These are phyloP conservation scores for Eucalyptus sideroxylon DNA, from an alignment of 345 rosid genomes.

Conservation along the genomic window DNA sequence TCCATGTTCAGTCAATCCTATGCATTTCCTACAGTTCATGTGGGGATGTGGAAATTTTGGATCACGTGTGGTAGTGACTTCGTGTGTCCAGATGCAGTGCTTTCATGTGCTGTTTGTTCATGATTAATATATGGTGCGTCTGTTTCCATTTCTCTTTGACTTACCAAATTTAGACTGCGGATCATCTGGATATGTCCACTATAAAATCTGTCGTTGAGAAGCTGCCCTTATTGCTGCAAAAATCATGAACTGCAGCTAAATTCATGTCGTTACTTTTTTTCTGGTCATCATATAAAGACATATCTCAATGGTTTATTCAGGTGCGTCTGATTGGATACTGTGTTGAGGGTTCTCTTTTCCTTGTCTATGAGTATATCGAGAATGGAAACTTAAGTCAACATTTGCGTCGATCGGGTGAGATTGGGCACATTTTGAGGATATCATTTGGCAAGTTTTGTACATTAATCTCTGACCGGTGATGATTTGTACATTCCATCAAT, in stretches of 20 bases:
- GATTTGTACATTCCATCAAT: slow-evolving; percentile 2
- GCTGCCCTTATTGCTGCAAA: not conserved
- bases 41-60: not conserved
- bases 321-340: slow-evolving; percentile 93
- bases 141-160: not conserved
- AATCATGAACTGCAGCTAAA: not conserved
- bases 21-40: not conserved
- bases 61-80: not conserved
- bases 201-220: not conserved
- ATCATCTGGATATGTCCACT: not conserved
- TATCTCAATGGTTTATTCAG: slow-evolving; percentile 14
- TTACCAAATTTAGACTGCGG: not conserved
- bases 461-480: not conserved
- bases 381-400: slow-evolving; percentile 93
- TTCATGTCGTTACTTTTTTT: not conserved
- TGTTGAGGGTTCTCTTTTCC: slow-evolving; percentile 86
- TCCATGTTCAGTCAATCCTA: not conserved
- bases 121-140: not conserved
- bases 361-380: slow-evolving; percentile 82
- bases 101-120: not conserved
- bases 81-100: not conserved
- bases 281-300: not conserved
- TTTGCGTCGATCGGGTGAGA: slow-evolving; percentile 67
- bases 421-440: not conserved
- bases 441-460: not conserved